Evolutionary conservation across 805 yeast genomes (phyloP), one percentile per base, ranked within the genome.

Genomic region (Myxozyma geophila): DNA sequence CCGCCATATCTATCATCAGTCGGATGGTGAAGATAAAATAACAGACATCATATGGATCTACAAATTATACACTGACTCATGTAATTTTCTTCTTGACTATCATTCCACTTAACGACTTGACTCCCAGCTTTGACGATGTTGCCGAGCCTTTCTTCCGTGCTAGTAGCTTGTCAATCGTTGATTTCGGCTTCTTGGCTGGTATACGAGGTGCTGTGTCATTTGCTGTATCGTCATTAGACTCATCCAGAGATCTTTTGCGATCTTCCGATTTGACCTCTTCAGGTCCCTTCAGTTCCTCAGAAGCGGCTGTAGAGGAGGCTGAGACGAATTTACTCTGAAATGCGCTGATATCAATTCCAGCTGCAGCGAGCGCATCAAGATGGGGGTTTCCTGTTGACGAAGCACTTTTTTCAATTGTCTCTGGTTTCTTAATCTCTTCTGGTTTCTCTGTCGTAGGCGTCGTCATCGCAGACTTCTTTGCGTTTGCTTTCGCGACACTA

Each of bases 21-120:
- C 28, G 5, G 28, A 28, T 28, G 28, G 28, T 5, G 5, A 28
- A 28, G 2, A 28, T 28, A 5, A 28, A 28, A 2, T 28, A n/a
- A n/a, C n/a, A n/a, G n/a, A n/a, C 28, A 28, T 28, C 2, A 28
- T 28, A 73, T 13, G 58, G 60, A 70, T 53, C 40, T 71, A 73
- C n/a, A 39, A 64, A 33, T 60, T 48, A 50, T 55, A 54, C 51
- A 51, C 58, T 19, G 17, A 23, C 6, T 54, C 28, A 54, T n/a
- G 47, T 21, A 8, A 10, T 48, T 21, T 47, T 53, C 57, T 41
- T 56, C 36, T 40, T 47, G 9, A 56, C 54, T 2, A 48, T 35
- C 13, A 56, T 44, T 9, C 59, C 59, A 15, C 23, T 1, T 10
- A 55, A 44, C 17, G 55, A 35, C 55, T 37, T 37, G 17, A 50